Evolutionary conservation across 2,329 filamentous ascomycete species (phyloP), one percentile per base, ranked within the genome.

Genomic region (Nigrospora oryzae): DNA sequence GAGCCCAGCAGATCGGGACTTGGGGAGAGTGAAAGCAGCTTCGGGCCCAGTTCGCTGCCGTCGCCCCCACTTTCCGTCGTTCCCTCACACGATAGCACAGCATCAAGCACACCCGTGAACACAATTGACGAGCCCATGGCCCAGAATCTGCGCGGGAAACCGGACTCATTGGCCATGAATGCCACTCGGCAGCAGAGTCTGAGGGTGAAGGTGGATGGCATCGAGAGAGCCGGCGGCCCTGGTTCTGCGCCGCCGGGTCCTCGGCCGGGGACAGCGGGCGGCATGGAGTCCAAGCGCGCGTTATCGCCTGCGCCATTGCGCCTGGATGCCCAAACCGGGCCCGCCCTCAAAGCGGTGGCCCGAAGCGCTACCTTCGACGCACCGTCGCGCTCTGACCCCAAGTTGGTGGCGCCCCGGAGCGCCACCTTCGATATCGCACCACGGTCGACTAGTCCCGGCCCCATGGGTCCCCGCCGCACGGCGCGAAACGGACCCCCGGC

Each of bases 131-230:
- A 60, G 28, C 72, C 73, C 1, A 58, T 74, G 5, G 70, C 77
- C 35, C 68, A 66, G 32, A 69, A 69, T 37, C 69, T 75, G 1
- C 51, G 56, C n/a, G 71, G 74, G 4, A 73, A 70, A 54, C 70
- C 74, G 31, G 73, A 79, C 37, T 75, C 73, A 1, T 52, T 74
- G 13, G 70, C 70, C 0, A 67, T 73, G 16, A 65, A 66, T 49
- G 63, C 66, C 0, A 64, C 71, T 2, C 63, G 68, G 16, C 64
- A 70, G 33, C 63, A 65, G 38, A 79, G 75, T 51, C 62, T 77
- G 44, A 67, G 69, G 4, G 70, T 72, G 61, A 68, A 69, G 46
- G 63, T 75, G 12, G 69, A 75, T 32, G 50, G 53, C 28, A 23
- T 36, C 6, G 34, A 36, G 14, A 36, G 4, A 5, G 12, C 7